Evolutionary conservation across 306 rosid species (phyloP), one percentile per base, ranked within the genome.

Genomic region (Dalbergia cultrata): DNA sequence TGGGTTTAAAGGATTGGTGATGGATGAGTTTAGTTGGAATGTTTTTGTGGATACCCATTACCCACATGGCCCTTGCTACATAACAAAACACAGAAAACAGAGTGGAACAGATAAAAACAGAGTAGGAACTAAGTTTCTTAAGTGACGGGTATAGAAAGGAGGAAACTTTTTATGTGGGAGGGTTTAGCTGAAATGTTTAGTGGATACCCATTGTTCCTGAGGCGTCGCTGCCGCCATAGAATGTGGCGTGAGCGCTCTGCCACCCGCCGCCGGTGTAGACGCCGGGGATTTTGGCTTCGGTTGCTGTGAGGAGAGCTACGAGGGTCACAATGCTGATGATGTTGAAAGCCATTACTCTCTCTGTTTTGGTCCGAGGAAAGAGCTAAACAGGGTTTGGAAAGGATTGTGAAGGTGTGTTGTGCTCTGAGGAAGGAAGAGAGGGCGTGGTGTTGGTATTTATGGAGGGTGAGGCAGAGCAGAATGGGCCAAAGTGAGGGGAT

Each of bases 191-290:
- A 8, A 26, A 4, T 14, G 5, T 14, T 13, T 50, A 7, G 57
- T 54, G 26, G 26, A 3, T 54, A 90, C 97, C 97, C 98, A 94
- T 94, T 44, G 98, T 94, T 62, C 98, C 98, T 5, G 98, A 86
- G 82, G 98, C 98, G 61, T 92, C 97, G 54, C 81, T 85, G 45
- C 95, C 98, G 0, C 98, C 98, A 61, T 94, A 94, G 92, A 94
- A 94, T 0, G 98, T 94, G 31, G 98, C 98, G 57, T 94, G 98
- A 2, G 98, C 98, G 14, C 1, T 83, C 67, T 94, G 81, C 98
- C 98, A 94, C 1, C 58, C 77, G 6, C 87, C 90, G 8, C 84
- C 87, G 37, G 82, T 0, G 91, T 83, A 86, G 33, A 63, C 83
- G 12, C 93, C 90, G 2, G 87, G 87, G 11, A 85, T 18, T 81